A percentile compares a stretch with the other conserved stretches of the same genome.
Evolutionary conservation across 345 rosid species (phyloP).

Genomic region (Carallia pectinifolia): DNA sequence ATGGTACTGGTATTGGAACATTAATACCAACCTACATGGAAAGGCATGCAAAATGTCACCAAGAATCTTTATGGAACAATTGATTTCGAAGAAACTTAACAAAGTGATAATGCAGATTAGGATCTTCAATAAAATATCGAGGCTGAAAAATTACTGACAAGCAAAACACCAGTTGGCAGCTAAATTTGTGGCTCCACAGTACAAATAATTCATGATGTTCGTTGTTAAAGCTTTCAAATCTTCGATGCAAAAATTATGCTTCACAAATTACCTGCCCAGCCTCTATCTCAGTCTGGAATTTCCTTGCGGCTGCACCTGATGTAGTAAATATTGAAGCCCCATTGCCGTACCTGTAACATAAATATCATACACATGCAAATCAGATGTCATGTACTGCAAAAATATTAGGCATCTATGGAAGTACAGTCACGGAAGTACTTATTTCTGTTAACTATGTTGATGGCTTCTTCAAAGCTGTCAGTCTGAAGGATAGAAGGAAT

Average conservation of each 20-base stretch:
- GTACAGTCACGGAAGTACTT: constrained; percentile 40
- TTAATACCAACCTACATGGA: constrained; percentile 78
- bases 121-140: neutral
- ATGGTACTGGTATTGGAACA: constrained; percentile 94
- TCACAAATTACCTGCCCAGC: constrained; percentile 75
- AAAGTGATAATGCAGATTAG: too few species aligned
- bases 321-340: constrained; percentile 92
- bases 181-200: neutral
- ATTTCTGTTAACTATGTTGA: constrained; percentile 71
- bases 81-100: too few species aligned
- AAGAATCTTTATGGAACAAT: neutral
- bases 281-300: constrained; percentile 89
- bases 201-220: neutral
- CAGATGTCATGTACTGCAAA: neutral
- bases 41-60: constrained; percentile 9
- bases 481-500: constrained; percentile 50
- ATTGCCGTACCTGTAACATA: constrained; percentile 70
- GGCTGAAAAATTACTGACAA: neutral
- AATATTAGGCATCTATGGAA: constrained; percentile 8
- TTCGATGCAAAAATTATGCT: neutral
- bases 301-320: constrained; percentile 92
- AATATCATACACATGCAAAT: constrained; percentile 3
- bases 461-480: constrained; percentile 84
- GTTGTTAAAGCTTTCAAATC: neutral
- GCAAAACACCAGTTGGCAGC: too few species aligned